Evolutionary conservation across 305 asterid genomes (phyloP), one percentile per base, ranked within the genome.

Genomic region (Fraxinus dipetala): DNA sequence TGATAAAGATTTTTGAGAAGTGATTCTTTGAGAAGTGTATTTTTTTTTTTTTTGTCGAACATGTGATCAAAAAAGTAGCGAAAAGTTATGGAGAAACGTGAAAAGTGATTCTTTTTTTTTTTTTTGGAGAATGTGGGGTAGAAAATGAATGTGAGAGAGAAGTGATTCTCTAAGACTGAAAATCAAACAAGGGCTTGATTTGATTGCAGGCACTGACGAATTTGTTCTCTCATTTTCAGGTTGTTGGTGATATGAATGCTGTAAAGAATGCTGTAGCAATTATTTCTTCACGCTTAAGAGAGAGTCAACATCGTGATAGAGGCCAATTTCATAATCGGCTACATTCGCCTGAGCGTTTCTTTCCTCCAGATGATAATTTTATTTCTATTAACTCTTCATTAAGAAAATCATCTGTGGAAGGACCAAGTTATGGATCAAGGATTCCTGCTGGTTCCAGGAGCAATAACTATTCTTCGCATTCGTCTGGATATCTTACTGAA

Each of bases 251-350:
- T 79, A 83, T 83, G 81, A 91, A 87, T 80, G 94, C 96, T 1
- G 96, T 95, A 80, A 94, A 94, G 87, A 90, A 85, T 85, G 99
- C 98, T 56, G 75, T 95, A 77, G 85, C 85, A 81, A 89, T 89
- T 43, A 90, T 94, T 73, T 92, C 99, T 48, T 90, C 94, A 13
- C 99, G 98, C 76, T 88, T 95, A 89, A 89, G 96, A 82, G 99
- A 95, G 91, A 93, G 98, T 85, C 99, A 95, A 82, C 98, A 93
- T 85, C 99, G 99, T 45, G 99, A 95, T 75, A 93, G 99, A 82
- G 86, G 82, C 90, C 85, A 92, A 78, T 91, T 90, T 78, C 89
- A 87, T 20, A 91, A 89, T 59, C 95, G 94, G 86, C 43, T 80
- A 72, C 91, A 90, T 40, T 91, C 98, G 24, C 97, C 98, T 3